phyloP scores from a whole-genome alignment of 768 basidiomycete species.

The Favolaschia claudopus region DNA sequence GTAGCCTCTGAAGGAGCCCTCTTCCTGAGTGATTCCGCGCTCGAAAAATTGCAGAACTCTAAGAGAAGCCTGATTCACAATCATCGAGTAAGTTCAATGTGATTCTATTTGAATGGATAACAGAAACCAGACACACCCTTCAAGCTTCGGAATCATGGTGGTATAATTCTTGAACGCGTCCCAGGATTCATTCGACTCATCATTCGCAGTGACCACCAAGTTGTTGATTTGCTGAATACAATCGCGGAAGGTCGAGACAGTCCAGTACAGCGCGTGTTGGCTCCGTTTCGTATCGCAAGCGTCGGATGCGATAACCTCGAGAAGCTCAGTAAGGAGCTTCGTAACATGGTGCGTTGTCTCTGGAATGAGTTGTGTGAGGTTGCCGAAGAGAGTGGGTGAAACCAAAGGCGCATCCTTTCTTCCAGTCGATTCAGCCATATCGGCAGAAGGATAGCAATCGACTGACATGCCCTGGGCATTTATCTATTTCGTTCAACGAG shows the following conservation, averaged over 20 bases:
- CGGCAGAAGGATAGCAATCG: too few relatives aligned
- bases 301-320: slow-evolving; percentile 3
- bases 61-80: too few relatives aligned
- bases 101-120: too few relatives aligned
- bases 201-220: not conserved
- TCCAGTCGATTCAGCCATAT: too few relatives aligned
- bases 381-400: slow-evolving; percentile 10
- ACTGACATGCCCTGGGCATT: too few relatives aligned
- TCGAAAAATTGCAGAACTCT: too few relatives aligned
- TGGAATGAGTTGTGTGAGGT: not conserved
- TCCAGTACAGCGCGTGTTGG: slow-evolving; percentile 12
- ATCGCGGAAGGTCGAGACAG: not conserved
- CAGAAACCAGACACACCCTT: slow-evolving; percentile 3
- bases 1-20: too few relatives aligned
- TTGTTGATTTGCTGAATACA: not conserved
- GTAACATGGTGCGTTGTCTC: slow-evolving; percentile 1
- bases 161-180: slow-evolving; percentile 1
- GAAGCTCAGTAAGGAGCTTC: not conserved
- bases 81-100: too few relatives aligned
- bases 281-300: slow-evolving; percentile 8
- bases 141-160: not conserved
- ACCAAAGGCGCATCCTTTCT: too few relatives aligned
- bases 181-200: slow-evolving; percentile 1
- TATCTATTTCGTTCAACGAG: too few relatives aligned
- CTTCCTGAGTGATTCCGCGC: too few relatives aligned